Evolutionary conservation across 164 flowering plant species (phyloP), one percentile per base, ranked within the genome.

Genomic region (Litsea cubeba): DNA sequence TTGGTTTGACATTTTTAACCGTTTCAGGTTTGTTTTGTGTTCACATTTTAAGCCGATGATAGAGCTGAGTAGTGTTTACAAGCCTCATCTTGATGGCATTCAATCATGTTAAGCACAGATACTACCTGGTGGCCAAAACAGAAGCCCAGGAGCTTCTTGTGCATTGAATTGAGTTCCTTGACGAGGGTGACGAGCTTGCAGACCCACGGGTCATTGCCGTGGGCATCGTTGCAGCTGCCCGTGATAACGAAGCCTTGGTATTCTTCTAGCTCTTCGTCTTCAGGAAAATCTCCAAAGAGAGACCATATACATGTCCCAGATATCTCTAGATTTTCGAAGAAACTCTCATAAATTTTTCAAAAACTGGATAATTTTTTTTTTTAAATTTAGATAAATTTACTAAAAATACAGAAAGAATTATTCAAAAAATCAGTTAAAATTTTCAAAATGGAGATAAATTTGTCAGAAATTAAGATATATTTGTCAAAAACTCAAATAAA

Each of bases 61-160:
- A 10, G 46, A 35, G 46, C 1, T 35, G 46, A 35, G 46, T 35
- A 35, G 46, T 7, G 46, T 35, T 0, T 35, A 72, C 83, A 23
- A 26, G 90, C 97, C 97, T 93, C 99, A 68, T 95, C 99, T 68
- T 79, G 84, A 64, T 95, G 99, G 81, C 85, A 87, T 69, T 93
- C 90, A 24, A 89, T 83, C 3, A 95, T 54, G 6, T 88, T 71
- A 1, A 93, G 88, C 0, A 18, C 24, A 15, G 86, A 35, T 14
- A 50, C 22, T 70, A 78, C 83, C 83, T 81, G 83, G 62, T 81
- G 83, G 10, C 83, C 83, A 68, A 81, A 81, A 64, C 83, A 81
- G 32, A 81, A 65, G 51, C 82, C 82, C 22, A 74, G 70, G 32
- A 71, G 71, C 51, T 75, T 67, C 72, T 80, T 80, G 46, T 72